Evolutionary conservation across 1,139 yeast species (phyloP).

Genomic region (Yamadazyma epiphylla): DNA sequence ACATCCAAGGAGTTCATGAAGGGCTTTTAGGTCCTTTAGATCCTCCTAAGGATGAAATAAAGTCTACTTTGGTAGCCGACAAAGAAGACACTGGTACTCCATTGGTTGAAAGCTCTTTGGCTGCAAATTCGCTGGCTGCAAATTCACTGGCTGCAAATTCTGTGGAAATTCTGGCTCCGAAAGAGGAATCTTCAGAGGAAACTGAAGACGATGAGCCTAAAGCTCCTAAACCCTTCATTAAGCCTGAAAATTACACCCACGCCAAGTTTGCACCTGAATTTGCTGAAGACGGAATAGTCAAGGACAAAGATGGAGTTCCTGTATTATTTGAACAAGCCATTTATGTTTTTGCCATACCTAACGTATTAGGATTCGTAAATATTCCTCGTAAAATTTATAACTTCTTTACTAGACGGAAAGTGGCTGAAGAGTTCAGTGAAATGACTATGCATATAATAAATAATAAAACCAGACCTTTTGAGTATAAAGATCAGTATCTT

Average conservation of each 20-base stretch:
- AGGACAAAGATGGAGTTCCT: slow-evolving; percentile 44
- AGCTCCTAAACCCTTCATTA: slow-evolving; percentile 62
- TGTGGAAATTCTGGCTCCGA: background rate
- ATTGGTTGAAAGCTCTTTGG: background rate
- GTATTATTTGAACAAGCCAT: slow-evolving; percentile 72
- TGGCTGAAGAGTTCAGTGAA: slow-evolving; percentile 69
- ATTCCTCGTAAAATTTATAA: slow-evolving; percentile 76
- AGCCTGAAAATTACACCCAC: slow-evolving; percentile 49
- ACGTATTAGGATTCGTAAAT: slow-evolving; percentile 71
- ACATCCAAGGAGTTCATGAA: slow-evolving; percentile 85
- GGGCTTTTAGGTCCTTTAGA: slow-evolving; percentile 92
- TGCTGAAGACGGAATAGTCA: slow-evolving; percentile 20
- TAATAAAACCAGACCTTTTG: slow-evolving; percentile 54
- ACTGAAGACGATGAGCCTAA: slow-evolving; percentile 31
- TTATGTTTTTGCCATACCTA: slow-evolving; percentile 68
- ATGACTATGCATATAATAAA: slow-evolving; percentile 59
- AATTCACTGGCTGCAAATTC: background rate
- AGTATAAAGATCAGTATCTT: slow-evolving; percentile 47
- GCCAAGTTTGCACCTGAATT: slow-evolving; percentile 64
- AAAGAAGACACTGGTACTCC: background rate
- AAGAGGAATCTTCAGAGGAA: slow-evolving; percentile 7
- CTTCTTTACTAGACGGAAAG: slow-evolving; percentile 66
- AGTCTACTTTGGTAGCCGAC: background rate
- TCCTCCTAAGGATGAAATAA: slow-evolving; percentile 35
- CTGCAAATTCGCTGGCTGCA: background rate